These are phyloP conservation scores for Xylaria arbuscula DNA, from an alignment of 2,329 filamentous ascomycete genomes.

Conservation along the genomic window DNA sequence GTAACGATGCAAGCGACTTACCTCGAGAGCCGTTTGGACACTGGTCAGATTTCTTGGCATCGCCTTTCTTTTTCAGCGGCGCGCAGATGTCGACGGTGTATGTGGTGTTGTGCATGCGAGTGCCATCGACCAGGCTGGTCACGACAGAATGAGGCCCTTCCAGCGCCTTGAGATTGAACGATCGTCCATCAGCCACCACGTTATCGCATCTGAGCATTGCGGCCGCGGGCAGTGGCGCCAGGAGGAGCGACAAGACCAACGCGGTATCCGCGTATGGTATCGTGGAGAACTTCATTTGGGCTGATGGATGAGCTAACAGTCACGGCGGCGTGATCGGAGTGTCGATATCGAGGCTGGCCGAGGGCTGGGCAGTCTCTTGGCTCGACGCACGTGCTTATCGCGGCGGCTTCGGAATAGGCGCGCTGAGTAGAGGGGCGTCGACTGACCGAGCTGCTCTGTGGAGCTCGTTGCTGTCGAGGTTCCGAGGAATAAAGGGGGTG, in stretches of 20 bases:
- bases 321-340: slow-evolving; percentile 1
- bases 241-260: slow-evolving; percentile 53
- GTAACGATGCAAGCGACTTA: slow-evolving; percentile 52
- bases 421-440: neutral
- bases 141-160: slow-evolving; percentile 76
- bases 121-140: slow-evolving; percentile 64
- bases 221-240: slow-evolving; percentile 53
- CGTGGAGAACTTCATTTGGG: slow-evolving; percentile 55
- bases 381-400: neutral
- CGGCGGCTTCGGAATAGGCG: slow-evolving; percentile 6
- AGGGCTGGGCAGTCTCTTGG: neutral
- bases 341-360: neutral
- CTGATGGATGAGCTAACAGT: neutral
- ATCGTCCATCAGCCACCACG: slow-evolving; percentile 66
- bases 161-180: slow-evolving; percentile 73
- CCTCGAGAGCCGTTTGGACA: slow-evolving; percentile 78
- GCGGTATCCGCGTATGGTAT: slow-evolving; percentile 50
- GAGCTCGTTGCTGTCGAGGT: slow-evolving; percentile 12
- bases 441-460: slow-evolving; percentile 1
- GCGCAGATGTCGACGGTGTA: slow-evolving; percentile 84
- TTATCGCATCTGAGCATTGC: slow-evolving; percentile 71
- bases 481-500: neutral
- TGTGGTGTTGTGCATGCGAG: slow-evolving; percentile 75
- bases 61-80: slow-evolving; percentile 70
- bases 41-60: slow-evolving; percentile 64